Evolutionary conservation across 2,329 filamentous ascomycete genomes (phyloP).

Genomic region (Fusarium udum): DNA sequence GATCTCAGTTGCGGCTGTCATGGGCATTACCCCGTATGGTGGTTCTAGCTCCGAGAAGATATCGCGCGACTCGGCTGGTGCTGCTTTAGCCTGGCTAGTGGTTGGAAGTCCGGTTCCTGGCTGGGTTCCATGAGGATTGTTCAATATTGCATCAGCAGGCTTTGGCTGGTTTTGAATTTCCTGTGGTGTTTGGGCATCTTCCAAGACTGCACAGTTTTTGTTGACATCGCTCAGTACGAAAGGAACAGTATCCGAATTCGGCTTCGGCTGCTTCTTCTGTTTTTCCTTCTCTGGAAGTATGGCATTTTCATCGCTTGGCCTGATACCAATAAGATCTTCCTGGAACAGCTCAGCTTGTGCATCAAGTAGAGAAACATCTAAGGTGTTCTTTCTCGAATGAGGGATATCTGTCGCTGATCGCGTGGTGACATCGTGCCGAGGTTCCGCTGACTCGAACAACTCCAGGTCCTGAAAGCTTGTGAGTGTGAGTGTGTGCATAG

Average conservation of each 20-base stretch:
- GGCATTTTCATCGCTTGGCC: not conserved
- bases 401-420: not conserved
- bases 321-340: not conserved
- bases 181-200: not conserved
- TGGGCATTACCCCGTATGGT: not conserved
- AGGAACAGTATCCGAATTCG: not conserved
- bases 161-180: not conserved
- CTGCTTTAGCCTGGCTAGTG: not conserved
- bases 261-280: constrained; percentile 26
- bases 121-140: not conserved
- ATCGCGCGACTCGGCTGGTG: not conserved
- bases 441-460: not conserved
- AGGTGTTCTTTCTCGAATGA: not conserved
- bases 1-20: not conserved
- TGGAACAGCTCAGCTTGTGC: not conserved
- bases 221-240: not conserved
- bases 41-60: not conserved
- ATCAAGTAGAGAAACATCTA: not conserved
- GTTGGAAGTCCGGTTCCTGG: not conserved
- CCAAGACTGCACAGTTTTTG: not conserved
- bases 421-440: not conserved
- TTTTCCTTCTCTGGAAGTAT: constrained; percentile 22
- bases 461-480: not conserved
- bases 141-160: not conserved
- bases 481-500: not conserved